Conservation (phyloP, 2,329 filamentous ascomycete genomes). For the Diplodia corticola region DNA sequence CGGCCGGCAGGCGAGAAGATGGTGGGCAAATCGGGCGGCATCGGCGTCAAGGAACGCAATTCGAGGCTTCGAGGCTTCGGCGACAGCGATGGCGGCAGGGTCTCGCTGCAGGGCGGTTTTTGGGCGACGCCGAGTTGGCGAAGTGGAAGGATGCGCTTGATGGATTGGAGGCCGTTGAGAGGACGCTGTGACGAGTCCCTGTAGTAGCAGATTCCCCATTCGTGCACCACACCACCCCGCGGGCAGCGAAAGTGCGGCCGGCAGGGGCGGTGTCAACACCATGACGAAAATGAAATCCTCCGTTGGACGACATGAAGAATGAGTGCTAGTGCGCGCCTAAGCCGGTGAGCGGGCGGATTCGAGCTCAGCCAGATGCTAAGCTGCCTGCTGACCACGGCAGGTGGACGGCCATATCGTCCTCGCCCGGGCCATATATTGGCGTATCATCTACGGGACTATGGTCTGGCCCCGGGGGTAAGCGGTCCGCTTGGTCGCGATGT, state of each 20-base stretch:
- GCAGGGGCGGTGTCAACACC: neutral
- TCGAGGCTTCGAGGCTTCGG: constrained; percentile 56
- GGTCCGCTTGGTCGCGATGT: neutral
- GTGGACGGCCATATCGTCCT: neutral
- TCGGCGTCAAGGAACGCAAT: constrained; percentile 62
- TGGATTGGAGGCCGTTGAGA: constrained; percentile 22
- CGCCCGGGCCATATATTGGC: neutral
- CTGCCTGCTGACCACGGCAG: constrained; percentile 7
- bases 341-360: neutral
- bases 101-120: constrained; percentile 48
- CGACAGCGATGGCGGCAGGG: constrained; percentile 51
- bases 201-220: neutral
- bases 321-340: neutral
- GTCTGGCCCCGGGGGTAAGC: constrained; percentile 2
- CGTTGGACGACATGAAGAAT: neutral
- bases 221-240: constrained; percentile 13
- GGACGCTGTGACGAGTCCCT: neutral
- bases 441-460: neutral
- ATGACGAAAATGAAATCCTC: constrained; percentile 6
- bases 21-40: constrained; percentile 56
- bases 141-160: constrained; percentile 21
- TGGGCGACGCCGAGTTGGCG: constrained; percentile 22
- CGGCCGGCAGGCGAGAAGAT: constrained; percentile 60
- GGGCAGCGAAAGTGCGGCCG: constrained; percentile 1
- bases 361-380: neutral